phyloP scores from a whole-genome alignment of 768 basidiomycete species.

The Pisolithus sp. region DNA sequence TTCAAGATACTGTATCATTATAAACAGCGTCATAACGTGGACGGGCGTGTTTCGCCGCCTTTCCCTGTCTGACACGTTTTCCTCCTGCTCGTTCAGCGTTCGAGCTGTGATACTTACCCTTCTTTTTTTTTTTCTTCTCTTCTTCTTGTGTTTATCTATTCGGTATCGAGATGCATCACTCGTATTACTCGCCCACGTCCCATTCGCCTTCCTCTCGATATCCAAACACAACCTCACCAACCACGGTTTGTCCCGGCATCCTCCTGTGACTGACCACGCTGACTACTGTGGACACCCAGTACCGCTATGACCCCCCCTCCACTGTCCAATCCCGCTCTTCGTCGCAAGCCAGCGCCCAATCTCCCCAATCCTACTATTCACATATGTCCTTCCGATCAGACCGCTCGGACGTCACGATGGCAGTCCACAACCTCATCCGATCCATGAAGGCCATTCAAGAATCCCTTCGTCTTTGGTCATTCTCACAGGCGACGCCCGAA shows the following conservation, averaged over 20 bases:
- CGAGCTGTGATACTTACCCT: background rate
- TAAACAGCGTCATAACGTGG: background rate
- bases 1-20: background rate
- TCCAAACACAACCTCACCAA: background rate
- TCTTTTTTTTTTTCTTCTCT: background rate
- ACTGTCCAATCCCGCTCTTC: background rate
- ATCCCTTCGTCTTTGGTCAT: slow-evolving; percentile 62
- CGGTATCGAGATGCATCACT: background rate
- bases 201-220: background rate
- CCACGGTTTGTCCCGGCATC: background rate
- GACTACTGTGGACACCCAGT: background rate
- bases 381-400: background rate
- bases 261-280: background rate
- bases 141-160: background rate
- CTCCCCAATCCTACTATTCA: background rate
- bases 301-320: background rate
- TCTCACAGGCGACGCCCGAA: slow-evolving; percentile 48
- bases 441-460: slow-evolving; percentile 83
- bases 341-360: background rate
- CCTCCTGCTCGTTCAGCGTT: background rate
- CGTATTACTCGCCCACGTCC: background rate
- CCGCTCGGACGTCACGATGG: slow-evolving; percentile 44
- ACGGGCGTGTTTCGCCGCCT: background rate
- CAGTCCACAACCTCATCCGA: slow-evolving; percentile 64
- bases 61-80: background rate